Evolutionary conservation across 306 rosid species (phyloP).

Genomic region (Lablab purpureus): DNA sequence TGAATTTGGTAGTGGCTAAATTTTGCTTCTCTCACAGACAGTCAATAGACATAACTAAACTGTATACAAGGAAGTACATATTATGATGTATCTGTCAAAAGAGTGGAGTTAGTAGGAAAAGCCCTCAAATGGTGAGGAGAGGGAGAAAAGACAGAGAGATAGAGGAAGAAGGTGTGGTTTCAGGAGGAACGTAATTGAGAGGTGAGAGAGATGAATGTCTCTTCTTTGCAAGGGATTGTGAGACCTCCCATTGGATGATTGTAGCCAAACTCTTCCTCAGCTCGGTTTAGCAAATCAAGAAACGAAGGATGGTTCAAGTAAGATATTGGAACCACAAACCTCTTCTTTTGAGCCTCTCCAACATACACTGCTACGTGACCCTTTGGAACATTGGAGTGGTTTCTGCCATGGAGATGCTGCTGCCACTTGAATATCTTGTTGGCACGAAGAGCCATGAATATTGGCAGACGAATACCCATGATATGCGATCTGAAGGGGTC

Average conservation of each 20-base stretch:
- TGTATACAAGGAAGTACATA: conserved; percentile 21
- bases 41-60: conserved; percentile 6
- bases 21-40: not conserved
- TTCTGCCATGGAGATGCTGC: conserved; percentile 47
- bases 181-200: conserved; percentile 55
- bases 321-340: conserved; percentile 75
- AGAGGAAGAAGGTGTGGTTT: not conserved
- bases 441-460: conserved; percentile 48
- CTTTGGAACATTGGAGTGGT: conserved; percentile 64
- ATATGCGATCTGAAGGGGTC: not conserved
- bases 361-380: conserved; percentile 80
- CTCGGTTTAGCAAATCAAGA: conserved; percentile 57
- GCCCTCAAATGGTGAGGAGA: not conserved
- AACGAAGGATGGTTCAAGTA: conserved; percentile 75
- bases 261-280: conserved; percentile 81
- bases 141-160: not conserved
- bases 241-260: conserved; percentile 79
- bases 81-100: conserved; percentile 12
- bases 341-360: conserved; percentile 67
- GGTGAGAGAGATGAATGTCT: conserved; percentile 67
- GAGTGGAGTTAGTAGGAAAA: conserved; percentile 21
- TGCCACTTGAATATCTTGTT: conserved; percentile 59
- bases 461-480: conserved; percentile 63
- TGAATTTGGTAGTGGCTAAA: not conserved
- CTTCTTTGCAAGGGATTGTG: conserved; percentile 81